Conservation (phyloP, 176 grass and related monocot species). For the Oryza meridionalis region DNA sequence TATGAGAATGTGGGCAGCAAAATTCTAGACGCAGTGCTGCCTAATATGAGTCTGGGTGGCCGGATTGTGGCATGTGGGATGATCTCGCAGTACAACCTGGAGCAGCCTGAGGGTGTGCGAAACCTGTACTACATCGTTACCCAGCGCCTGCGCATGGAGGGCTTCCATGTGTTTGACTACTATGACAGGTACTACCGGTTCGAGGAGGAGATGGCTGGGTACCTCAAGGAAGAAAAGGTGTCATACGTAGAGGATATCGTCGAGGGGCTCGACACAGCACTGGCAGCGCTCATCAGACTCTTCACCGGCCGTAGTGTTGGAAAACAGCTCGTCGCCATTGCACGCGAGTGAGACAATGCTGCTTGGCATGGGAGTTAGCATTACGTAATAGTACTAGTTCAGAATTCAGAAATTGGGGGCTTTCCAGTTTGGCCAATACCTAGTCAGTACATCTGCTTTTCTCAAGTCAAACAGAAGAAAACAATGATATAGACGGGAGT, state of each 20-base stretch:
- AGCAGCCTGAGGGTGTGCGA: constrained; percentile 3
- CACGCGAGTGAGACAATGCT: background rate
- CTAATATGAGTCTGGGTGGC: constrained; percentile 45
- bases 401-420: too few species aligned
- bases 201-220: constrained; percentile 41
- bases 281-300: constrained; percentile 43
- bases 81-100: constrained; percentile 65
- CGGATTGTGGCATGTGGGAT: constrained; percentile 48
- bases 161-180: constrained; percentile 47
- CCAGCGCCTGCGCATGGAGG: constrained; percentile 50
- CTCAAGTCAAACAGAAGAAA: too few species aligned
- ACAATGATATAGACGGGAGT: too few species aligned
- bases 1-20: constrained; percentile 71
- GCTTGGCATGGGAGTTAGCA: accelerated
- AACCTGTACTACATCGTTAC: constrained; percentile 35
- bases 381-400: too few species aligned
- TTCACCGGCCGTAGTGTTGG: constrained; percentile 42
- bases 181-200: constrained; percentile 36
- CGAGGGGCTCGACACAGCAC: constrained; percentile 46
- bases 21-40: constrained; percentile 55
- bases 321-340: constrained; percentile 50
- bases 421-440: too few species aligned
- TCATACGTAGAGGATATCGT: constrained; percentile 51
- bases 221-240: constrained; percentile 53
- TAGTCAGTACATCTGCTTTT: too few species aligned